Evolutionary conservation across 1,284 basidiomycete species (phyloP), one percentile per base, ranked within the genome.

Genomic region (Tilletiopsis washingtonensis): DNA sequence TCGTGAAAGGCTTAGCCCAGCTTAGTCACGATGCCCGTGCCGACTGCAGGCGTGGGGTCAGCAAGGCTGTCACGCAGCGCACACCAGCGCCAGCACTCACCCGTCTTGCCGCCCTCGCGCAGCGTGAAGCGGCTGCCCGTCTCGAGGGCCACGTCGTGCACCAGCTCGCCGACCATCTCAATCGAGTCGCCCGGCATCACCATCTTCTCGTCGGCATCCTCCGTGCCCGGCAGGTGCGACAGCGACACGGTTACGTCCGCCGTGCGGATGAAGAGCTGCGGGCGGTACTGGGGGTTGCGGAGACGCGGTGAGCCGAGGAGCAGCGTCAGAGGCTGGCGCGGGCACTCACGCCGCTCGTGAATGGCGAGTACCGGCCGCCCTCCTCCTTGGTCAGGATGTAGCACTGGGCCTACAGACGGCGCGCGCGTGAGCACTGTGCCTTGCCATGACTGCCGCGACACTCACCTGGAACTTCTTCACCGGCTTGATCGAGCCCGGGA

Each of bases 161-260:
- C 80, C 39, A 98, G 81, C 42, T 84, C 80, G 67, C 87, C 89
- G 51, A 88, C 79, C 78, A 98, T 85, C 76, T 96, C 91, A 54
- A 98, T 84, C 70, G 94, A 94, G 79, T 98, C 94, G 67, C 94
- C 93, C 47, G 93, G 93, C 89, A 97, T 94, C 67, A 97, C 86
- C 82, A 91, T 74, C 62, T 76, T 76, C 64, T 77, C 76, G 49
- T 74, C 67, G 29, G 70, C 70, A 44, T 73, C 72, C 54, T 66
- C 37, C 45, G 76, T 78, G 43, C 83, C 90, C 47, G 85, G 83
- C 25, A 91, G 90, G 83, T 91, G 97, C 14, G 81, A 84, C 45
- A 99, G 77, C 32, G 80, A 77, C 49, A 85, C 84, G 36, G 91
- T 96, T 60, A 97, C 85, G 74, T 99, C 91, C 54, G 90, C 87